Evolutionary conservation across 2,329 filamentous ascomycete species (phyloP).

Genomic region (Calonectria crousiana): DNA sequence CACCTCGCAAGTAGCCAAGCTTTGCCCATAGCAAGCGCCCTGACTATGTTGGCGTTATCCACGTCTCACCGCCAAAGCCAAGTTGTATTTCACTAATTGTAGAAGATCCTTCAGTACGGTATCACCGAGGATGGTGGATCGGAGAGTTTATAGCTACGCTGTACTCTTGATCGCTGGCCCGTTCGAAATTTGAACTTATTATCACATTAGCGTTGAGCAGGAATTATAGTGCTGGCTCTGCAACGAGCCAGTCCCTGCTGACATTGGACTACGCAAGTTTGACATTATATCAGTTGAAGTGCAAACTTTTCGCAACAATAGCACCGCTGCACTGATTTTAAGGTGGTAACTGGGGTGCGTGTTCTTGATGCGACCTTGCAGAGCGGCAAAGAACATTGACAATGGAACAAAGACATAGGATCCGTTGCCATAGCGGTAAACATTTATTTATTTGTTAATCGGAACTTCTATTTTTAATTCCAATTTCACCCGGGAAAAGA

Average conservation of each 20-base stretch:
- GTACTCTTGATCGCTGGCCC: not conserved
- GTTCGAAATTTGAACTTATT: not conserved
- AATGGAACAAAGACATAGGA: not conserved
- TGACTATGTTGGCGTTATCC: not conserved
- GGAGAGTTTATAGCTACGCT: not conserved
- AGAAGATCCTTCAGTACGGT: not conserved
- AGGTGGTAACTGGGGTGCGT: not conserved
- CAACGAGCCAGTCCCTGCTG: not conserved
- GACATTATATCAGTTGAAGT: not conserved
- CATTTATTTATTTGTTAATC: not conserved
- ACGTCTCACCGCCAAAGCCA: not conserved
- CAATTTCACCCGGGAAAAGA: not conserved
- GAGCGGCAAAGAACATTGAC: not conserved
- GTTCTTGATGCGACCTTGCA: not conserved
- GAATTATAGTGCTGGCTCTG: not conserved
- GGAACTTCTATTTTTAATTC: not conserved
- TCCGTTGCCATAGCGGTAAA: not conserved
- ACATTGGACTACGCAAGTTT: not conserved
- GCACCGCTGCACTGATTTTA: not conserved
- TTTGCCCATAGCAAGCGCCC: not conserved
- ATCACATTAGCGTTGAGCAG: not conserved
- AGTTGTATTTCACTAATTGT: not conserved
- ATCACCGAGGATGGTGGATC: not conserved
- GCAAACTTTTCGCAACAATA: not conserved
- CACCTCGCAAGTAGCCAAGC: not conserved